Evolutionary conservation across 805 yeast genomes (phyloP), one percentile per base, ranked within the genome.

Genomic region (Cyberlindnera samutprakarnensis): DNA sequence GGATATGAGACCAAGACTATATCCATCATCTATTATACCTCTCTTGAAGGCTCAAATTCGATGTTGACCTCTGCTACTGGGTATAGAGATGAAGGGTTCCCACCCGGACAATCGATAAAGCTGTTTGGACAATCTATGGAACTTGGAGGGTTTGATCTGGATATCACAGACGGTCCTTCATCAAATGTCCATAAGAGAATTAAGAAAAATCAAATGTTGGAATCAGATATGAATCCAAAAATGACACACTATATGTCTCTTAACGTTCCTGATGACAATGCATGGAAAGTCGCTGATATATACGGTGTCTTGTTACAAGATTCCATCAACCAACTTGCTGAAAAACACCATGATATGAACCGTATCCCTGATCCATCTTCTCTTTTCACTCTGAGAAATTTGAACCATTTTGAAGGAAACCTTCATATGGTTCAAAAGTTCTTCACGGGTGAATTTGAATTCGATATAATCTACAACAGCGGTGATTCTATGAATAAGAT

Each of bases 221-320:
- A 59, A 17, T 62, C 68, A 0, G 63, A 62, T 5, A 51, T 70
- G 10, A 82, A 84, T 54, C 78, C 86, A 4, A 53, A 66, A 0
- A 64, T 59, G 30, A 62, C 83, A 0, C 85, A 79, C 43, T 84
- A 85, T 54, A 39, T 75, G 15, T 75, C 88, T 11, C 59, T 88
- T 43, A 64, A 60, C 14, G 78, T 84, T 4, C 95, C 95, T 1
- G 74, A 70, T 39, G 81, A 71, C 23, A 68, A 75, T 35, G 65
- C 71, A 7, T 87, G 96, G 95, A 68, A 66, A 46, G 92, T 90
- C 5, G 68, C 68, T 36, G 95, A 86, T 33, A 68, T 88, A 5
- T 86, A 77, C 49, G 59, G 74, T 51, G 72, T 85, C 0, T 40
- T 87, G 36, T 44, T 86, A 24, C 78, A 79, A 43, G 92, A 87